phyloP scores from a whole-genome alignment of 148 eudicot genomes.

The Bassia scoparia region DNA sequence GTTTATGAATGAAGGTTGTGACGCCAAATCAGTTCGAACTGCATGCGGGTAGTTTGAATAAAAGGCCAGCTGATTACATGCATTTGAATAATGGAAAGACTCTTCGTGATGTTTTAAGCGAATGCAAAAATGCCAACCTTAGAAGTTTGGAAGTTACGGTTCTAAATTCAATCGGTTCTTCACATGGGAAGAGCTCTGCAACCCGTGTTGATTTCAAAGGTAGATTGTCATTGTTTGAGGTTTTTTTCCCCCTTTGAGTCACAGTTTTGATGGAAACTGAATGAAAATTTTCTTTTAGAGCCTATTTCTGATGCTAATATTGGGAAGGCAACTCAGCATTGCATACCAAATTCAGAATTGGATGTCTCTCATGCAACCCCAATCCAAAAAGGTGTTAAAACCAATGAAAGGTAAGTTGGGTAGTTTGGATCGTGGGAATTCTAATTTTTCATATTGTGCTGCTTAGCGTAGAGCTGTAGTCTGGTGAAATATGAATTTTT shows the following conservation, averaged over 20 bases:
- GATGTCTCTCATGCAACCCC: constrained; percentile 35
- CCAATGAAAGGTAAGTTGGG: constrained; percentile 41
- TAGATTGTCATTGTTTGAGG: constrained; percentile 15
- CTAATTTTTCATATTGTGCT: not conserved
- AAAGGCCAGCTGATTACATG: constrained; percentile 79
- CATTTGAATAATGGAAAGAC: constrained; percentile 68
- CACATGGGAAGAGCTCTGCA: constrained; percentile 22
- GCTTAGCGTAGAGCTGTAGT: no score
- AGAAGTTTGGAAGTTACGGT: constrained; percentile 41
- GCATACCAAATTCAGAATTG: constrained; percentile 39
- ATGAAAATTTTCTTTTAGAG: constrained; percentile 25
- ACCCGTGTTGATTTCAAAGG: constrained; percentile 62
- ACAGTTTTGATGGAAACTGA: not conserved
- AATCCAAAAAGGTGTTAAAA: constrained; percentile 23
- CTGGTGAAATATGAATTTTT: not conserved
- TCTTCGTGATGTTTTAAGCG: constrained; percentile 58
- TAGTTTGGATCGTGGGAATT: not conserved
- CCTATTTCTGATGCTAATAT: constrained; percentile 40
- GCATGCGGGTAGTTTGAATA: constrained; percentile 78
- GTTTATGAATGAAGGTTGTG: constrained; percentile 48
- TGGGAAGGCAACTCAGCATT: constrained; percentile 35
- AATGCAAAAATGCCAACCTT: constrained; percentile 43
- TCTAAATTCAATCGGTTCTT: constrained; percentile 33
- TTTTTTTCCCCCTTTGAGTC: not conserved
- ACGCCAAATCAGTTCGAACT: constrained; percentile 62